Evolutionary conservation across 2,329 filamentous ascomycete genomes (phyloP), one percentile per base, ranked within the genome.

Genomic region (Curvularia sp.): DNA sequence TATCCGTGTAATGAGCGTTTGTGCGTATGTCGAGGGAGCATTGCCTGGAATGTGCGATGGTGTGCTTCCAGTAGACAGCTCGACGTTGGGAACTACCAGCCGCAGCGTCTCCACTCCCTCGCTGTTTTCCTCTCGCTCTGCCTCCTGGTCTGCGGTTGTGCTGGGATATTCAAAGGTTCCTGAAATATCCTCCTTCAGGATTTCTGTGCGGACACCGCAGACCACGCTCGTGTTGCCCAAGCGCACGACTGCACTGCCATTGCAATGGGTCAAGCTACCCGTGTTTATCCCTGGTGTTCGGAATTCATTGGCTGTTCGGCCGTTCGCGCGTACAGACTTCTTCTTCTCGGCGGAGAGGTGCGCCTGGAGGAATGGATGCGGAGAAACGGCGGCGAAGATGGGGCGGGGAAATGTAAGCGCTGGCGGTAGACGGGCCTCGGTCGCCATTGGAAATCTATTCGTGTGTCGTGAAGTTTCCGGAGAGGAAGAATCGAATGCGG

Each of bases 141-240:
- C 63, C 4, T 53, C 64, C 20, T 70, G 62, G 1, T 63, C 62
- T 5, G 68, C 61, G 3, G 54, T 53, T 1, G 58, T 53, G 4
- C 55, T 63, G 4, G 57, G 53, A 10, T 60, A 61, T 38, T 76
- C 58, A 68, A 79, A 76, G 58, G 86, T 89, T 68, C 86, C 88
- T 48, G 89, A 88, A 58, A 96, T 91, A 73, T 92, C 88, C 49
- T 85, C 88, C 48, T 88, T 83, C 26, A 99, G 82, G 6, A 96
- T 88, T 79, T 99, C 95, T 52, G 85, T 93, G 44, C 94, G 88
- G 20, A 99, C 88, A 57, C 94, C 95, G 74, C 93, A 97, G 38
- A 99, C 93, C n/a, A 93, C 92, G 0, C 92, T 93, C 1, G 94
- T 98, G 76, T 96, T 92, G 47, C 95, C 95, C 51, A 91, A 83